Conservation (phyloP, 1,284 basidiomycete species). For the Pseudomicrostroma phylloplanum region DNA sequence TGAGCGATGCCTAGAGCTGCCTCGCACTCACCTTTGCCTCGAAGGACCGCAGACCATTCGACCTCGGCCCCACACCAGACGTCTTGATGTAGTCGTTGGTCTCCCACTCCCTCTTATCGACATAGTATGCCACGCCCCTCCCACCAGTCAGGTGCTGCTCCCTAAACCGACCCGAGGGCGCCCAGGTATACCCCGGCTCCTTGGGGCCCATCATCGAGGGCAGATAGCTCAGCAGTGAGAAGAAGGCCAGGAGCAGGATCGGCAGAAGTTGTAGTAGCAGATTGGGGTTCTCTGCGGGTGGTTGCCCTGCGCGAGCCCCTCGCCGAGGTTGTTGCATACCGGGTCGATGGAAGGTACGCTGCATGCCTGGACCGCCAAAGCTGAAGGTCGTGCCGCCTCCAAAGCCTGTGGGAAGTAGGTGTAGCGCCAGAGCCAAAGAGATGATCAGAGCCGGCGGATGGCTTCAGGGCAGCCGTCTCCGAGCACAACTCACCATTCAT, state of each 20-base stretch:
- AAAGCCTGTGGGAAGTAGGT: constrained; percentile 8
- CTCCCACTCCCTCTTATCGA: constrained; percentile 72
- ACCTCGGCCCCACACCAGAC: constrained; percentile 4
- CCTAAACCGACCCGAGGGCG: constrained; percentile 47
- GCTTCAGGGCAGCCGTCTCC: not conserved
- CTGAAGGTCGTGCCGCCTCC: constrained; percentile 33
- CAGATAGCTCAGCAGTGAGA: constrained; percentile 73
- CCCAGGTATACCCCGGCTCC: constrained; percentile 75
- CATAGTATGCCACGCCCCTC: constrained; percentile 73
- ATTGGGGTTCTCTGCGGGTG: constrained; percentile 58
- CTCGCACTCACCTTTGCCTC: constrained; percentile 16
- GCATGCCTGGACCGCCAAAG: constrained; percentile 42
- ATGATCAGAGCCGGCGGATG: not conserved
- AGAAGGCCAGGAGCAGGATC: constrained; percentile 54
- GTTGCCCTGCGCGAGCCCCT: constrained; percentile 43
- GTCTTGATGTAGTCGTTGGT: constrained; percentile 60
- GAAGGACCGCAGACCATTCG: constrained; percentile 19
- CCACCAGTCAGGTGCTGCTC: constrained; percentile 57
- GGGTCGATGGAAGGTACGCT: not conserved
- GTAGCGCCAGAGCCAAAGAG: too few species aligned
- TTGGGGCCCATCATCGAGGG: constrained; percentile 66
- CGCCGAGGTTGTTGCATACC: constrained; percentile 40
- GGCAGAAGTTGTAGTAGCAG: constrained; percentile 77
- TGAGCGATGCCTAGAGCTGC: not conserved
- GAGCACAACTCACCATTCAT: constrained; percentile 32